Conservation (phyloP, 331 rosid genomes). For the Arachis monticola region DNA sequence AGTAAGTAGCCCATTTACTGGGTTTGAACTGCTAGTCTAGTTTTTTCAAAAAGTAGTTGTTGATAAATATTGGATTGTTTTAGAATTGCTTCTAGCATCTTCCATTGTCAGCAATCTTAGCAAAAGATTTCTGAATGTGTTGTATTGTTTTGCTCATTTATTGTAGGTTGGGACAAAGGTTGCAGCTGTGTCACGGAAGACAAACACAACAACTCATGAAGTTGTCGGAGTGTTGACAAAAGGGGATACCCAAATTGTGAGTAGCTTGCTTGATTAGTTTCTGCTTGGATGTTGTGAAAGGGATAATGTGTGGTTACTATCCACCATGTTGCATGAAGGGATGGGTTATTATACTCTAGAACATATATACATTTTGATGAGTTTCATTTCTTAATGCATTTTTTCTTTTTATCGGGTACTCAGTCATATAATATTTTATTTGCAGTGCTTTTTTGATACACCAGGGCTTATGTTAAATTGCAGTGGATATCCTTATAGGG, state of each 20-base stretch:
- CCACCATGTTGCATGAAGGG: not conserved
- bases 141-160: conserved; percentile 28
- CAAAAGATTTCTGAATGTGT: conserved; percentile 18
- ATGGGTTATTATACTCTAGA: conserved; percentile 5
- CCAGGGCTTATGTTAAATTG: conserved; percentile 79
- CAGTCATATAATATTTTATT: conserved; percentile 9
- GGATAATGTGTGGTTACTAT: not conserved
- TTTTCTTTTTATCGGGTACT: conserved; percentile 17
- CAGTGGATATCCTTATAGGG: conserved; percentile 74
- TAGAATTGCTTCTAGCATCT: conserved; percentile 17
- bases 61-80: not conserved
- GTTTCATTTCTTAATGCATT: conserved; percentile 15
- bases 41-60: not conserved
- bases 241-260: conserved; percentile 86
- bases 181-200: conserved; percentile 93
- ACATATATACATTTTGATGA: not conserved
- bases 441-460: conserved; percentile 96
- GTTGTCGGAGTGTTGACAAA: conserved; percentile 87
- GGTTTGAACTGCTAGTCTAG: not conserved
- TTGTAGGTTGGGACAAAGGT: conserved; percentile 91
- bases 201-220: conserved; percentile 94
- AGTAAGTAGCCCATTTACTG: not conserved
- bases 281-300: conserved; percentile 17
- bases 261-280: conserved; percentile 46
- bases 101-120: conserved; percentile 9